Evolutionary conservation across 441 rosid genomes (phyloP), one percentile per base, ranked within the genome.

Genomic region (Adansonia rubrostipa): DNA sequence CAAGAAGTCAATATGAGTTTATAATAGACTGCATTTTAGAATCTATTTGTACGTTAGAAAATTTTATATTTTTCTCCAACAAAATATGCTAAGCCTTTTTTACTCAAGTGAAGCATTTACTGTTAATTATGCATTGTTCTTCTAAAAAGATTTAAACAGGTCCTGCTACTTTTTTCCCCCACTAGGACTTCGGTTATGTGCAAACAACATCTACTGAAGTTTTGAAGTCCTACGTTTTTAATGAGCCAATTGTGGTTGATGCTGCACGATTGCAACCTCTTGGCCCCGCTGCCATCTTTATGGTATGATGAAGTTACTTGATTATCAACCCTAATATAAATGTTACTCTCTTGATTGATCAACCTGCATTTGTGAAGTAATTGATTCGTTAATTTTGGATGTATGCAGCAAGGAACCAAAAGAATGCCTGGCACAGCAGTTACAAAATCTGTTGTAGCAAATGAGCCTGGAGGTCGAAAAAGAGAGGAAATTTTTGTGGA

Each of bases 341-440:
- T 40, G 11, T 63, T 78, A 28, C 20, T 20, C 63, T 45, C n/a
- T 77, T 45, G 13, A 53, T 72, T 73, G 69, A 20, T 61, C 28
- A 62, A 54, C 71, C 17, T 77, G 64, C 33, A 50, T 6, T 76
- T 54, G 64, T 67, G 56, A 24, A 79, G 57, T 54, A 62, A 56
- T 77, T 83, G 80, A 87, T 65, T 66, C 42, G 4, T 73, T 13
- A 3, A 81, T 20, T 63, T 73, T 78, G 65, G 78, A 67, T 78
- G 61, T 64, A 71, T 88, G 84, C 93, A 96, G 98, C 97, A 96
- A 89, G 97, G 99, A 78, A 87, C 85, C 80, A 93, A 96, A 87
- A 85, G 97, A 84, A 92, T 96, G 98, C 99, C 99, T 28, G 98
- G 98, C 71, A 92, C 95, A 15, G 99, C 99, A 22, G 97, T 96